phyloP scores from a whole-genome alignment of 2,329 filamentous ascomycete species.

The Aspergillus vadensis region DNA sequence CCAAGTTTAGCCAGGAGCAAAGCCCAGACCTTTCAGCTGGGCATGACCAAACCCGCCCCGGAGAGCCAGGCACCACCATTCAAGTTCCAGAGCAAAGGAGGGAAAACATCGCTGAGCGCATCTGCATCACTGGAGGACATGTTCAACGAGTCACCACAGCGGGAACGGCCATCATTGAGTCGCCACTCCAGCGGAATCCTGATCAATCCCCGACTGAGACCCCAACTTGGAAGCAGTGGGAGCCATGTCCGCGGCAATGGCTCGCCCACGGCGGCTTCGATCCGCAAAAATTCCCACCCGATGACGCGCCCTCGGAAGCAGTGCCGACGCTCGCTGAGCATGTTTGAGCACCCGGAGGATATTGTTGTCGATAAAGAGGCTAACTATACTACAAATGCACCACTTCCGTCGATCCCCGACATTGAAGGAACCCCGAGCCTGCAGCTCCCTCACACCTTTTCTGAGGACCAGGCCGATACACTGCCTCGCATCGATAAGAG shows the following conservation, averaged over 20 bases:
- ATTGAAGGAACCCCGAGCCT: constrained; percentile 74
- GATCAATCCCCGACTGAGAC: constrained; percentile 64
- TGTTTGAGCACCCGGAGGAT: constrained; percentile 93
- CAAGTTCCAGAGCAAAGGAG: constrained; percentile 66
- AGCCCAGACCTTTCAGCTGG: constrained; percentile 67
- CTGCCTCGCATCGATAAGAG: constrained; percentile 82
- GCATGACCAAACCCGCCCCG: constrained; percentile 61
- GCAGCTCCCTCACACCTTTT: constrained; percentile 79
- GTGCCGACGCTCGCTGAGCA: constrained; percentile 89
- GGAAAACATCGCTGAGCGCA: constrained; percentile 57
- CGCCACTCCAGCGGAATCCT: constrained; percentile 62
- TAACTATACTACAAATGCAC: constrained; percentile 55
- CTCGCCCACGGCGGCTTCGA: constrained; percentile 71
- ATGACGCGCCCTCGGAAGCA: constrained; percentile 79
- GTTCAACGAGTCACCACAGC: constrained; percentile 77
- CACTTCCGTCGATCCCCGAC: constrained; percentile 77
- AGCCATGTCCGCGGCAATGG: constrained; percentile 65
- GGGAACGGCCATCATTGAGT: constrained; percentile 64
- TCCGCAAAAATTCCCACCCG: constrained; percentile 72
- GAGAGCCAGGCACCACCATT: constrained; percentile 73
- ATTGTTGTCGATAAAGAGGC: constrained; percentile 78
- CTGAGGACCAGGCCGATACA: constrained; percentile 77
- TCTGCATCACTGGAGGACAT: constrained; percentile 74
- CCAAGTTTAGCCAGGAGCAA: constrained; percentile 76
- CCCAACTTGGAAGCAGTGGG: constrained; percentile 62